A percentile compares a stretch with the other conserved stretches of the same genome.
Evolutionary conservation across 148 eudicot species (phyloP).

Genomic region (Oxyria digyna): DNA sequence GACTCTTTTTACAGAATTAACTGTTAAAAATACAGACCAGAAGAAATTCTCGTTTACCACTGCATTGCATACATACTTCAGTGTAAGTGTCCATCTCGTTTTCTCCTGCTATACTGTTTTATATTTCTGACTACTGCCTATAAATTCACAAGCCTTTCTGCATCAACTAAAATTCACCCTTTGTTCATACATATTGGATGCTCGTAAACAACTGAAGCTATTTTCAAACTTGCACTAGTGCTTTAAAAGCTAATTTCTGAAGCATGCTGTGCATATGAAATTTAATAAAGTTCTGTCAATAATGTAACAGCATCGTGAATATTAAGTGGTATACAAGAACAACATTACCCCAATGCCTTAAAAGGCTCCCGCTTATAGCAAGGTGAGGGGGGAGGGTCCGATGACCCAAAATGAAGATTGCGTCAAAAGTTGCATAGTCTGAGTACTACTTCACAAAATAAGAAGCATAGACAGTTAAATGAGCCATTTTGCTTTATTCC

Average conservation of each 20-base stretch:
- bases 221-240: background rate
- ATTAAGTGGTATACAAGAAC: no score
- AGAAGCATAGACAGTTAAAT: no score
- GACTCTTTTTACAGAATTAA: slow-evolving; percentile 75
- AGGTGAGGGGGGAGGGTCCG: no score
- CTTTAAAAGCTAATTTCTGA: background rate
- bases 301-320: background rate
- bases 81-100: slow-evolving; percentile 34
- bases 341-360: no score
- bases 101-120: background rate
- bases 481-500: no score
- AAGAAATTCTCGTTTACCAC: slow-evolving; percentile 79
- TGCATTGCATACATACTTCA: slow-evolving; percentile 89
- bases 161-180: background rate
- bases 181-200: background rate
- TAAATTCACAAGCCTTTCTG: background rate
- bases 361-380: no score
- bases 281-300: background rate
- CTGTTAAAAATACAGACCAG: slow-evolving; percentile 65
- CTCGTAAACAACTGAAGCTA: no score
- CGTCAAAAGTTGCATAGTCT: no score
- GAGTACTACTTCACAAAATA: no score
- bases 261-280: background rate
- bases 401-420: no score
- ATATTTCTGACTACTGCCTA: background rate